Conservation (phyloP, 2,329 filamentous ascomycete species). For the Fusarium duplospermum region DNA sequence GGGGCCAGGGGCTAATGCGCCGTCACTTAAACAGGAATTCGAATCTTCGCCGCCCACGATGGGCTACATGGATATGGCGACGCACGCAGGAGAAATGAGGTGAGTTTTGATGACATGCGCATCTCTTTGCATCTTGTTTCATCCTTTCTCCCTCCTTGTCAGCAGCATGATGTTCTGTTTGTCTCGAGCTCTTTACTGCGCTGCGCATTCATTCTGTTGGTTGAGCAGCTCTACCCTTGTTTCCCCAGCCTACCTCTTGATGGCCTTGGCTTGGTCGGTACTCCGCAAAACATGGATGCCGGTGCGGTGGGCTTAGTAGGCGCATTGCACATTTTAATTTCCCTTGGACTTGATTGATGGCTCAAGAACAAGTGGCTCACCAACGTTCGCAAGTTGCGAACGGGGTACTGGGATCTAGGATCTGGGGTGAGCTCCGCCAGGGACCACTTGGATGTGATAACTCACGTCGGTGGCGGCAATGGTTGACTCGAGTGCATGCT, state of each 20-base stretch:
- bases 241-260: neutral
- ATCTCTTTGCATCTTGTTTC: neutral
- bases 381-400: slow-evolving; percentile 35
- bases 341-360: neutral
- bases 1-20: slow-evolving; percentile 34
- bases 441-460: slow-evolving; percentile 4
- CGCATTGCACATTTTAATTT: slow-evolving; percentile 7
- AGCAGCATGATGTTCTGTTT: neutral
- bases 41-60: slow-evolving; percentile 65
- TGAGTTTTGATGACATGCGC: slow-evolving; percentile 52
- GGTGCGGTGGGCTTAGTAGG: neutral
- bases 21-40: slow-evolving; percentile 61
- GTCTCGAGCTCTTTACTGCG: neutral
- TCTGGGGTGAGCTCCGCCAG: slow-evolving; percentile 2
- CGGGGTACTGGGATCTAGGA: slow-evolving; percentile 19
- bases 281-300: neutral
- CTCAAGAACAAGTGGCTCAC: slow-evolving; percentile 20
- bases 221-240: neutral
- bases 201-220: neutral
- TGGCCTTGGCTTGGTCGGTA: neutral
- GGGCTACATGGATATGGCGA: slow-evolving; percentile 65
- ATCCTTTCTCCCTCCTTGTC: neutral
- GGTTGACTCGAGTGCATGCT: slow-evolving; percentile 2
- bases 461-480: slow-evolving; percentile 29
- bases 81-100: slow-evolving; percentile 65